These are phyloP conservation scores for Xylaria venustula DNA, from an alignment of 495 filamentous ascomycete species.

Conservation along the genomic window DNA sequence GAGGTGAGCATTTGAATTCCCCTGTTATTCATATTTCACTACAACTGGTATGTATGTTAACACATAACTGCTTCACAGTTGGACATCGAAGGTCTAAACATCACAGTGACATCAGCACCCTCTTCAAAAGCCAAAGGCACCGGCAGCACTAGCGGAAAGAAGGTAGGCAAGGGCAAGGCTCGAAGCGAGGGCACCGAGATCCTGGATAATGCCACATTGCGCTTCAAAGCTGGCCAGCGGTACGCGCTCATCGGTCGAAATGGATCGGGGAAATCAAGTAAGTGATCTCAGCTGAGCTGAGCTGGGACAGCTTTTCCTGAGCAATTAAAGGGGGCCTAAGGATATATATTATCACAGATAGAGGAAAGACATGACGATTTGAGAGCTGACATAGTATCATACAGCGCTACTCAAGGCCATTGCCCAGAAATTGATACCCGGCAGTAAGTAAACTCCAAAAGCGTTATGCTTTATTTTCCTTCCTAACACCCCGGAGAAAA, in stretches of 20 bases:
- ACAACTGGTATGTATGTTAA: not conserved
- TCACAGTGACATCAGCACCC: constrained; percentile 54
- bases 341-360: not conserved
- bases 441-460: constrained; percentile 38
- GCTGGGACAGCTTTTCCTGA: no score
- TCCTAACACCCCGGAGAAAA: no score
- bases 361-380: not conserved
- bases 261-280: constrained; percentile 79
- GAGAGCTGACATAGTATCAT: not conserved
- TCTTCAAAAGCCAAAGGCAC: not conserved
- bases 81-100: constrained; percentile 65
- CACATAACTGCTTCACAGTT: constrained; percentile 41
- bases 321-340: no score
- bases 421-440: constrained; percentile 74
- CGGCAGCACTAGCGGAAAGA: constrained; percentile 14
- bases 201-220: constrained; percentile 63
- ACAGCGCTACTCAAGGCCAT: constrained; percentile 74
- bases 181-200: constrained; percentile 62
- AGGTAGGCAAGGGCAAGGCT: constrained; percentile 49
- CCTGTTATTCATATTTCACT: no score
- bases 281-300: constrained; percentile 18
- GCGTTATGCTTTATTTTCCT: not conserved
- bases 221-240: constrained; percentile 65
- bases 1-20: no score
- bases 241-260: constrained; percentile 78